These are phyloP conservation scores for Phytophthora pini DNA, from an alignment of 352 stramenopile genomes.

Conservation along the genomic window DNA sequence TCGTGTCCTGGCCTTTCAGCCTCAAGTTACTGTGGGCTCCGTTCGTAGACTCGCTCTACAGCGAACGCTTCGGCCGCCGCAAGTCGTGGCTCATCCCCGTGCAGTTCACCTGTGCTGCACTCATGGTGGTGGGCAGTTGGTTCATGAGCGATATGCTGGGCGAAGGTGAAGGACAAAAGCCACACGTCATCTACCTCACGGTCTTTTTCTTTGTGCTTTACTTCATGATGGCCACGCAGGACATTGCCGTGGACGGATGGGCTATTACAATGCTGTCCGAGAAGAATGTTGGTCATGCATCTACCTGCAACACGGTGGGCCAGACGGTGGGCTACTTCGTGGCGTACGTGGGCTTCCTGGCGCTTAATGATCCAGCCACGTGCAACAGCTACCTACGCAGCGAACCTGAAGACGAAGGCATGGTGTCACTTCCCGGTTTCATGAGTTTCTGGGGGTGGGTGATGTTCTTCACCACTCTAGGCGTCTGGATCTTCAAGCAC, in stretches of 20 bases:
- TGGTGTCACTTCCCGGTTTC: slow-evolving; percentile 90
- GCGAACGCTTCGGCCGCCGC: slow-evolving; percentile 89
- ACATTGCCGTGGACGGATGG: slow-evolving; percentile 99
- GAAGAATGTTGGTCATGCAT: slow-evolving; percentile 96
- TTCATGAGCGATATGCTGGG: slow-evolving; percentile 90
- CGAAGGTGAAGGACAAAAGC: slow-evolving; percentile 75
- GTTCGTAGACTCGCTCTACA: slow-evolving; percentile 96
- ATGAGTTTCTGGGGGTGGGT: slow-evolving; percentile 95
- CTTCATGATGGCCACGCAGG: slow-evolving; percentile 99
- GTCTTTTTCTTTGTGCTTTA: slow-evolving; percentile 98
- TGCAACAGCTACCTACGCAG: slow-evolving; percentile 91
- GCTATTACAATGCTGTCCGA: slow-evolving; percentile 99
- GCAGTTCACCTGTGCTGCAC: slow-evolving; percentile 94
- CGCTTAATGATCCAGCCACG: slow-evolving; percentile 94
- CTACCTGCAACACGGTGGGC: slow-evolving; percentile 96
- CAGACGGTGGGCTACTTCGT: slow-evolving; percentile 98
- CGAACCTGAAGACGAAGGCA: slow-evolving; percentile 63
- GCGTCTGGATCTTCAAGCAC: slow-evolving; percentile 93
- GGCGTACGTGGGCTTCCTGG: slow-evolving; percentile 98
- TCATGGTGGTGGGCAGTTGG: slow-evolving; percentile 94
- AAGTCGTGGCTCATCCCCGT: slow-evolving; percentile 98
- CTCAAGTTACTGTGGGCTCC: slow-evolving; percentile 99
- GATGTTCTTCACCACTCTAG: slow-evolving; percentile 93
- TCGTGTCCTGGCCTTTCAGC: slow-evolving; percentile 98
- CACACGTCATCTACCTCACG: slow-evolving; percentile 94